Percentiles rank a stretch among this genome's conserved stretches.
Evolutionary conservation across 768 basidiomycete species (phyloP).

Genomic region (Lentinus tigrinus): DNA sequence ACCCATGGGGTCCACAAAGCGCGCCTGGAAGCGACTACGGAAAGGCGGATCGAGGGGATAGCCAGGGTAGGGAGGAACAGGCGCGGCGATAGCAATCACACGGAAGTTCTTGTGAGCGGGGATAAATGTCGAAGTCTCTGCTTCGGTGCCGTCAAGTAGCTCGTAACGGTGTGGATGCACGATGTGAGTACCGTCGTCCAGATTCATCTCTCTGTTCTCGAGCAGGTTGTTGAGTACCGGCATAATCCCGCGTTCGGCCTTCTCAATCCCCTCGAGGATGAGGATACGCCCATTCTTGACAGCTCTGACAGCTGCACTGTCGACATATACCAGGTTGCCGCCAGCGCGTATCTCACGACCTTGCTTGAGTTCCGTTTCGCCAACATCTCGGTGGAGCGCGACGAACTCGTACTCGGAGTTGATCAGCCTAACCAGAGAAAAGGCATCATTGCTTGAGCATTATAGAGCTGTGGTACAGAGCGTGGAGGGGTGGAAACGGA

Average conservation of each 20-base stretch:
- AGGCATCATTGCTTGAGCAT: background rate
- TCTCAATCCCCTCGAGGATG: conserved; percentile 70
- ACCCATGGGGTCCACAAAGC: conserved; percentile 62
- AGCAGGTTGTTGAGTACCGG: conserved; percentile 68
- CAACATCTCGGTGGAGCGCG: conserved; percentile 64
- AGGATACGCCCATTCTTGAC: conserved; percentile 64
- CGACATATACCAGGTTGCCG: conserved; percentile 64
- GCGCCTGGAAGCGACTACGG: conserved; percentile 66
- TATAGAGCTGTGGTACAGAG: background rate
- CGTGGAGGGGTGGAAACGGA: no score
- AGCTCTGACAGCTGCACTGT: conserved; percentile 65
- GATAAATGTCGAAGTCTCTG: conserved; percentile 40
- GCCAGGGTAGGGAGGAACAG: conserved; percentile 66
- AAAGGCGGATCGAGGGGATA: conserved; percentile 67
- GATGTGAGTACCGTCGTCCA: conserved; percentile 71
- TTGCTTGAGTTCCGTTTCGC: conserved; percentile 74
- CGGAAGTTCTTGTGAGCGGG: conserved; percentile 68
- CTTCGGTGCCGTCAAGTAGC: conserved; percentile 37
- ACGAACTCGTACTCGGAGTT: conserved; percentile 72
- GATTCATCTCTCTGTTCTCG: conserved; percentile 74
- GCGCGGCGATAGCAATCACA: conserved; percentile 67
- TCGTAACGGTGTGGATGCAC: conserved; percentile 61
- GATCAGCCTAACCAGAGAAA: conserved; percentile 34
- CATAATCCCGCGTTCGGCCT: conserved; percentile 73
- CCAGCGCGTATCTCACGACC: conserved; percentile 62